Conservation (phyloP, 495 filamentous ascomycete genomes). For the Neohortaea acidophila region DNA sequence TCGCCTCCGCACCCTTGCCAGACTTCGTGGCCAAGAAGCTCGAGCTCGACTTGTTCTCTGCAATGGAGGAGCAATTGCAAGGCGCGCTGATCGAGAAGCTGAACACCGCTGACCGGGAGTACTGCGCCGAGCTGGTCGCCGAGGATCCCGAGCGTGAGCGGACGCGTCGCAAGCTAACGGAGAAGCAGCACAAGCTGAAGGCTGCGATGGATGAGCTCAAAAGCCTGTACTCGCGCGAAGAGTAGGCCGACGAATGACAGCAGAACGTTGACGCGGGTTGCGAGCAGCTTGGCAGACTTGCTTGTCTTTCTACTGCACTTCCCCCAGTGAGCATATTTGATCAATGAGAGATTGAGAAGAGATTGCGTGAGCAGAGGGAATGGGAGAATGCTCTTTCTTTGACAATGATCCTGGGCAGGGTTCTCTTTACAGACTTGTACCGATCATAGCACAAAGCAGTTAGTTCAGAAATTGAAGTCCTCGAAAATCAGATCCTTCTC, state of each 20-base stretch:
- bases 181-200: conserved; percentile 31
- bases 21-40: conserved; percentile 36
- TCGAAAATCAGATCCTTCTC: conserved; percentile 50
- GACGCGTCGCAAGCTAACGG: conserved; percentile 27
- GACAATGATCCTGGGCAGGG: too few species aligned
- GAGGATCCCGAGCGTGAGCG: conserved; percentile 34
- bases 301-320: too few species aligned
- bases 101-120: conserved; percentile 21
- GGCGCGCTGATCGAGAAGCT: conserved; percentile 24
- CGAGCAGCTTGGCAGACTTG: too few species aligned
- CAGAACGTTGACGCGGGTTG: too few species aligned
- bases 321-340: too few species aligned
- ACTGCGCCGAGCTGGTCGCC: conserved; percentile 34
- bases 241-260: background rate
- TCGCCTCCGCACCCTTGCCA: conserved; percentile 35
- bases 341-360: too few species aligned
- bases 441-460: too few species aligned
- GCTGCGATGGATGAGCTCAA: conserved; percentile 24
- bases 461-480: conserved; percentile 43
- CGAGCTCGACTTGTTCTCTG: conserved; percentile 32
- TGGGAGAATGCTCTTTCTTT: too few species aligned
- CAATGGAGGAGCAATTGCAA: conserved; percentile 29
- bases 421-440: too few species aligned
- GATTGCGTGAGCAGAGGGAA: too few species aligned
- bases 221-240: background rate